A percentile compares a stretch with the other conserved stretches of the same genome.
Conservation (phyloP, 345 rosid species). For the Reutealis trisperma region DNA sequence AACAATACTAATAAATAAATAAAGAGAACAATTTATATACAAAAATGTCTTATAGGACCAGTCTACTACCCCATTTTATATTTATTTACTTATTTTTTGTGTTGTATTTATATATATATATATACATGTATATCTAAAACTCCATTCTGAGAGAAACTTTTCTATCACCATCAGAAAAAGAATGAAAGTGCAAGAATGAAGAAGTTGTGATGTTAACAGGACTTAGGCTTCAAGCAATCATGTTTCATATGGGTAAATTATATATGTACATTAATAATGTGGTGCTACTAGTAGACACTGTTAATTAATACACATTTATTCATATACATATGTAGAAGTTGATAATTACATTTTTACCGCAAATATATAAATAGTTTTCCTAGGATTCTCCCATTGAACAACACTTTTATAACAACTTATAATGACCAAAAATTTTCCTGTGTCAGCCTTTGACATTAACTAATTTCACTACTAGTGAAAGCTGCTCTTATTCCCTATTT, state of each 20-base stretch:
- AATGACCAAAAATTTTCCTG: background rate
- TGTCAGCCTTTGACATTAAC: constrained; percentile 13
- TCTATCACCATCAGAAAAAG: constrained; percentile 34
- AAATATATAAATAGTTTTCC: background rate
- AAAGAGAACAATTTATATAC: background rate
- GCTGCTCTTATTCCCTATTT: constrained; percentile 2
- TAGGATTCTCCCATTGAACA: constrained; percentile 5
- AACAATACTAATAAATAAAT: background rate
- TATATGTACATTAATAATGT: background rate
- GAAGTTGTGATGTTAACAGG: constrained; percentile 31
- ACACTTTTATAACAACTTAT: constrained; percentile 1
- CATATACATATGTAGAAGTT: background rate
- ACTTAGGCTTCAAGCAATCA: background rate
- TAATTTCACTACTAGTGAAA: constrained; percentile 10
- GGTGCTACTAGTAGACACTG: background rate
- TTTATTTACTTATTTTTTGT: background rate
- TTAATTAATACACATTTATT: background rate
- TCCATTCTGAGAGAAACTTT: constrained; percentile 3
- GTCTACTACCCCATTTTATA: background rate
- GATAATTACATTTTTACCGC: background rate
- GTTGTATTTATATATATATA: background rate
- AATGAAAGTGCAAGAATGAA: constrained; percentile 8
- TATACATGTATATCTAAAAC: background rate
- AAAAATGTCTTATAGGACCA: background rate
- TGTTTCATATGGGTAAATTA: background rate